Base-by-base conservation (phyloP, 768 basidiomycete species). In the Lactarius hatsudake region DNA sequence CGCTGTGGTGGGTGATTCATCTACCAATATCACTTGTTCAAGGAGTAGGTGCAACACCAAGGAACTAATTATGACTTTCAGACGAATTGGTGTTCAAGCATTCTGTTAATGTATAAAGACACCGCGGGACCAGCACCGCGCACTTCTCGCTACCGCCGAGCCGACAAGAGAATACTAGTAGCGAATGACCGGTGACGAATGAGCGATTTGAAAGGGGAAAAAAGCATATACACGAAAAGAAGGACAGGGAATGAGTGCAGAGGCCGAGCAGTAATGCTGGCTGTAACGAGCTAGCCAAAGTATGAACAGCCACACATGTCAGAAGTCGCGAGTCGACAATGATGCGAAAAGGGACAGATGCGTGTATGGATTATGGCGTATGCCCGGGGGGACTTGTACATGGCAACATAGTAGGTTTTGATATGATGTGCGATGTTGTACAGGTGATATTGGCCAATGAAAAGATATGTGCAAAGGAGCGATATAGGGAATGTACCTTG, bases 351-450 rank as follows among this genome's bases (percentile, higher is more conserved):
- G 20, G 42, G 26, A 64, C 26, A 48, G 40, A 34, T 48, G 53
- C 40, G 30, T 40, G 59, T 60, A 40, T 48, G 67, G 54, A 48
- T 30, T 30, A 63, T 56, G 54, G 53, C 62, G 38, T 54, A 32
- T 55, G 59, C 53, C 36, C 7, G n/a, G 36, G 45, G 63, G 34
- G 63, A 61, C 62, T 64, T 68, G 67, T 64, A 68, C 62, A 68
- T 56, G 43, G 57, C 59, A 30, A 60, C 51, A 68, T 43, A 60
- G 57, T 26, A 15, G 15, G 18, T 55, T 59, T 67, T 63, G 54
- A 68, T 61, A 48, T 68, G 45, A 59, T 59, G 61, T 62, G 61
- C 57, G n/a, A 53, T 68, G 59, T 68, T 68, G 67, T 68, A 68
- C 67, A 68, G 62, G 67, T 68, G 59, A 67, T 63, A 55, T 66